These are phyloP conservation scores for Elsinoe arachidis DNA, from an alignment of 2,329 filamentous ascomycete species.

Conservation along the genomic window DNA sequence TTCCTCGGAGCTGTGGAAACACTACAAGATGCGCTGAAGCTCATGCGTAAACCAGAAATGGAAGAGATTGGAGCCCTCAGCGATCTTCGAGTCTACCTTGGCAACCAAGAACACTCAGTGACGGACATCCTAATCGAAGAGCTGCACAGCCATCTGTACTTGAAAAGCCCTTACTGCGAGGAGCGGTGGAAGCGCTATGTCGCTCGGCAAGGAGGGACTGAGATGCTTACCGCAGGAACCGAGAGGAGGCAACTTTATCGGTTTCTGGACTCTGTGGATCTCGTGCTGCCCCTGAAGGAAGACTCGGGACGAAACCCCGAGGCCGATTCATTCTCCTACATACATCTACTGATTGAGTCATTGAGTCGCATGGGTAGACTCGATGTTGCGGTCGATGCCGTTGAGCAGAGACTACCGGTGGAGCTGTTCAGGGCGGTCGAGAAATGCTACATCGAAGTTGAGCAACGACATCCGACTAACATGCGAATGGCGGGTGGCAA, in stretches of 20 bases:
- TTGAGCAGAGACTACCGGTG: slow-evolving; percentile 87
- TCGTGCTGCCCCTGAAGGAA: slow-evolving; percentile 56
- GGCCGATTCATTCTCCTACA: slow-evolving; percentile 89
- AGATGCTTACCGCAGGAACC: slow-evolving; percentile 25
- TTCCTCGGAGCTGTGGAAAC: slow-evolving; percentile 91
- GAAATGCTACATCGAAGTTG: slow-evolving; percentile 88
- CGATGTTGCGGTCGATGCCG: slow-evolving; percentile 75
- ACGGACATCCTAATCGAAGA: slow-evolving; percentile 97
- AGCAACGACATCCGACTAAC: slow-evolving; percentile 82
- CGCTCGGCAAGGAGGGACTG: slow-evolving; percentile 37
- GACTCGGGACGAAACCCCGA: slow-evolving; percentile 91
- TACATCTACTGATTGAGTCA: slow-evolving; percentile 77
- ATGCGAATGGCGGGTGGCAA: slow-evolving; percentile 42
- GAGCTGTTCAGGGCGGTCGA: slow-evolving; percentile 91
- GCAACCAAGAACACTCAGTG: slow-evolving; percentile 83
- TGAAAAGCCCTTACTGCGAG: slow-evolving; percentile 96
- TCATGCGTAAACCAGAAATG: slow-evolving; percentile 77
- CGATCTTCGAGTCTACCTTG: slow-evolving; percentile 78
- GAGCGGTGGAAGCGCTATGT: slow-evolving; percentile 84
- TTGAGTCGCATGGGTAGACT: slow-evolving; percentile 82
- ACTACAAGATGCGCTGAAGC: slow-evolving; percentile 74
- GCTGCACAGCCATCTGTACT: slow-evolving; percentile 89
- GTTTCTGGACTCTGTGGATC: slow-evolving; percentile 51
- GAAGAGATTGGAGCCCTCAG: slow-evolving; percentile 83
- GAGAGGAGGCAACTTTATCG: slow-evolving; percentile 48